Evolutionary conservation across 2,329 filamentous ascomycete species (phyloP).

Genomic region (Pseudocercospora fuligena): DNA sequence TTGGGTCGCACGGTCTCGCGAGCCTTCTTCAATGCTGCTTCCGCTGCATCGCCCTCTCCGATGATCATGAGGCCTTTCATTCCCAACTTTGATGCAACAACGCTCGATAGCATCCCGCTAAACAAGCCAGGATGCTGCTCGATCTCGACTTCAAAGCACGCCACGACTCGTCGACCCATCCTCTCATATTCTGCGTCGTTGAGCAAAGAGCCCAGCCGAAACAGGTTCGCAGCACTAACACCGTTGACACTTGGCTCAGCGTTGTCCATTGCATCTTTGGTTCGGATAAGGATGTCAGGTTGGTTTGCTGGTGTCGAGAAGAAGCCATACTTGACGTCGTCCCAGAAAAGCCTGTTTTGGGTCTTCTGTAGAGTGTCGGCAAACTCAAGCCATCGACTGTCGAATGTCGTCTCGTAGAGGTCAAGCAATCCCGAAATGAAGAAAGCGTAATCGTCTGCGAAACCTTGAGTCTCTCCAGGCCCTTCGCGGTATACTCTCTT

Average conservation of each 20-base stretch:
- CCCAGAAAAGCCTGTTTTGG: constrained; percentile 80
- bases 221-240: constrained; percentile 83
- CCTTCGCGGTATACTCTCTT: constrained; percentile 76
- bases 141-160: constrained; percentile 88
- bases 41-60: constrained; percentile 50
- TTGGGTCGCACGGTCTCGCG: constrained; percentile 45
- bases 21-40: constrained; percentile 48
- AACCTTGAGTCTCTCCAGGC: constrained; percentile 69
- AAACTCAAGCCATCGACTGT: constrained; percentile 76
- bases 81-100: constrained; percentile 77
- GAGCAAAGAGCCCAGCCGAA: constrained; percentile 74
- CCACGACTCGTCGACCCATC: constrained; percentile 73
- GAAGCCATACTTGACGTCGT: constrained; percentile 66
- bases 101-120: constrained; percentile 74
- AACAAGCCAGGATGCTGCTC: constrained; percentile 93
- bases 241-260: constrained; percentile 90
- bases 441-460: constrained; percentile 95
- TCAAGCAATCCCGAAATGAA: constrained; percentile 81
- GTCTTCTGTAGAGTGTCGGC: constrained; percentile 79
- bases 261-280: constrained; percentile 96
- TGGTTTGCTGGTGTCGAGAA: constrained; percentile 70
- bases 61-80: constrained; percentile 64
- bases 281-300: constrained; percentile 75
- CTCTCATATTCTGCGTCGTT: constrained; percentile 67
- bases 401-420: constrained; percentile 80